Evolutionary conservation across 106 monocot genomes (phyloP).

Genomic region (Dendrobium officinale): DNA sequence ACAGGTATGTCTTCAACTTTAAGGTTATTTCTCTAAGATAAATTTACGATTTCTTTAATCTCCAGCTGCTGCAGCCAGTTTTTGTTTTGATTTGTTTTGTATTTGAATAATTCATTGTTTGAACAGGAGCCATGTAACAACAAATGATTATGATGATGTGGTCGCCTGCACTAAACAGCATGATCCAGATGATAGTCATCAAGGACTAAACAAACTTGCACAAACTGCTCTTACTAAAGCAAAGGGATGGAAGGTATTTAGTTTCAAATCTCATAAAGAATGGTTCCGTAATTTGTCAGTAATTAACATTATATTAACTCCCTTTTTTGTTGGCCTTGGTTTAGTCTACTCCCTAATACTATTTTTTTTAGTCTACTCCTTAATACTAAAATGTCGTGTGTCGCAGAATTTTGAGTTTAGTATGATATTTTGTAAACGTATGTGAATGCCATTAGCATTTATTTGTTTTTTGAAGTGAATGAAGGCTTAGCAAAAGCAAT

Average conservation of each 20-base stretch:
- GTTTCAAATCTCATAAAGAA: not conserved
- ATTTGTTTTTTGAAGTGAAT: not conserved
- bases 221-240: slow-evolving; percentile 23
- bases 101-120: slow-evolving; percentile 9
- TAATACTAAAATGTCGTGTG: not conserved
- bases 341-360: not conserved
- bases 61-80: slow-evolving; percentile 1
- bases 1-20: slow-evolving; percentile 22
- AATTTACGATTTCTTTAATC: not conserved
- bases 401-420: not conserved
- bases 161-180: slow-evolving; percentile 13
- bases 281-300: not conserved
- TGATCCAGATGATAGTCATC: slow-evolving; percentile 3
- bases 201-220: slow-evolving; percentile 22
- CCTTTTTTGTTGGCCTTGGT: not conserved
- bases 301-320: not conserved
- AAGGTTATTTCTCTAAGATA: not conserved
- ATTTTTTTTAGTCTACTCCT: not conserved
- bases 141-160: slow-evolving; percentile 80
- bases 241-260: slow-evolving; percentile 51
- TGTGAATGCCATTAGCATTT: not conserved
- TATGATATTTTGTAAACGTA: not conserved
- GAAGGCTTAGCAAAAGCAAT: too few species aligned
- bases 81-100: not conserved
- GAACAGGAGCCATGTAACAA: slow-evolving; percentile 31